Conservation (phyloP, 2,329 filamentous ascomycete genomes). For the Dichotomopilus funicola region DNA sequence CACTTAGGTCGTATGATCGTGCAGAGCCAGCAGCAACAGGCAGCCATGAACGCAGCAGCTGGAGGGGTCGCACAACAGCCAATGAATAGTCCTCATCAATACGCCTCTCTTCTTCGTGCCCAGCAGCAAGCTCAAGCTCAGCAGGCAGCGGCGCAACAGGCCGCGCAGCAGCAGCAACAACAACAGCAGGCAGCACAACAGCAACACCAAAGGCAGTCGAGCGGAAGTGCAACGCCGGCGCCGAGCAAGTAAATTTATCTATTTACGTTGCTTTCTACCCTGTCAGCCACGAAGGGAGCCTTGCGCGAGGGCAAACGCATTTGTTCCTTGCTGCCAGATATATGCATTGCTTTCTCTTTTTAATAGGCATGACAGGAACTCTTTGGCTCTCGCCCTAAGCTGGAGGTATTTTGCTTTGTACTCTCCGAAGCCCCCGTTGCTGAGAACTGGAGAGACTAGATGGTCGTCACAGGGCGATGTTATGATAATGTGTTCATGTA, state of each 20-base stretch:
- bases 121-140: conserved; percentile 46
- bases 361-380: too few species aligned
- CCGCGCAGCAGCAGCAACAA: conserved; percentile 6
- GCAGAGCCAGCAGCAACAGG: conserved; percentile 37
- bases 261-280: not conserved
- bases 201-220: conserved; percentile 24
- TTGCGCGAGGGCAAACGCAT: too few species aligned
- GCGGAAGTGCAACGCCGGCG: conserved; percentile 24
- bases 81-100: conserved; percentile 52
- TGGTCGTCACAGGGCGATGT: not conserved
- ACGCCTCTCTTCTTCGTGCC: conserved; percentile 51
- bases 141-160: conserved; percentile 16
- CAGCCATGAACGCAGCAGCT: conserved; percentile 36
- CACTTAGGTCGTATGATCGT: conserved; percentile 43
- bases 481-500: conserved; percentile 13
- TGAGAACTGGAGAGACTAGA: too few species aligned
- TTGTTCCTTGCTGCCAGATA: too few species aligned
- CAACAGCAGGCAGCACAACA: conserved; percentile 19
- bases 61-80: conserved; percentile 43
- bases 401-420: too few species aligned
- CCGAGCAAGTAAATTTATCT: conserved; percentile 14
- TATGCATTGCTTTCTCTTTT: too few species aligned
- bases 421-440: not conserved
- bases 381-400: too few species aligned
- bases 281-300: not conserved